These are phyloP conservation scores for Pestalotiopsis sp. DNA, from an alignment of 2,329 filamentous ascomycete species.

Conservation along the genomic window DNA sequence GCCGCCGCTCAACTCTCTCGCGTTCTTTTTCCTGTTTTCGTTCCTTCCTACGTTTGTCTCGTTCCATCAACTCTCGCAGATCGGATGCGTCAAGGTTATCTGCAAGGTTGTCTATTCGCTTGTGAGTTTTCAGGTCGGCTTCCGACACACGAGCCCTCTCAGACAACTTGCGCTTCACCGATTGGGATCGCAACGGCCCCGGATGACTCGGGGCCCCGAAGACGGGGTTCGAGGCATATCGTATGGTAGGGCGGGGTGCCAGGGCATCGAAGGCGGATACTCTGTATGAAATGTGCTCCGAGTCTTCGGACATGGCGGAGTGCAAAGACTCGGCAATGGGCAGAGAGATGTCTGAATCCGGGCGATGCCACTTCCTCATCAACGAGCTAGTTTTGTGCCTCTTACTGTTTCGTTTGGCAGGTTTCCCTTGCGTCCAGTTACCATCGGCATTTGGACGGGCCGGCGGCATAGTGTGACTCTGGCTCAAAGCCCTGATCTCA, in stretches of 20 bases:
- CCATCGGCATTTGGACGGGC: conserved; percentile 63
- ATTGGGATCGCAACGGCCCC: conserved; percentile 50
- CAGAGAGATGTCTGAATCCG: conserved; percentile 73
- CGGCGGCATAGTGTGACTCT: conserved; percentile 54
- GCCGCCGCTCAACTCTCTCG: conserved; percentile 65
- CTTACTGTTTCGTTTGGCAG: conserved; percentile 65
- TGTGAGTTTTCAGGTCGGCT: conserved; percentile 61
- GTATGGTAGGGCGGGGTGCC: conserved; percentile 81
- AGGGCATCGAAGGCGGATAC: conserved; percentile 81
- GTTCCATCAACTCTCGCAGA: conserved; percentile 85
- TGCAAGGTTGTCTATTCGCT: conserved; percentile 72
- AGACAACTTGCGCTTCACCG: conserved; percentile 54
- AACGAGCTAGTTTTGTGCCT: conserved; percentile 58
- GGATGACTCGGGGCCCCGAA: conserved; percentile 49
- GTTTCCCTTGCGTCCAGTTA: conserved; percentile 61
- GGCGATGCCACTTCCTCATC: conserved; percentile 58
- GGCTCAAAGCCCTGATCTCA: conserved; percentile 85
- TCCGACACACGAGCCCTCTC: conserved; percentile 60
- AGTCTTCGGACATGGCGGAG: conserved; percentile 75
- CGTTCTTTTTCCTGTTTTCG: conserved; percentile 71
- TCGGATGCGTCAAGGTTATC: conserved; percentile 85
- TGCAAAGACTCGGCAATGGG: conserved; percentile 74
- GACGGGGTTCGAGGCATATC: conserved; percentile 69
- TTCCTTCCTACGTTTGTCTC: conserved; percentile 80
- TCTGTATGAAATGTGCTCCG: conserved; percentile 77